phyloP scores from a whole-genome alignment of 768 basidiomycete genomes.

The Mrakia blollopis region DNA sequence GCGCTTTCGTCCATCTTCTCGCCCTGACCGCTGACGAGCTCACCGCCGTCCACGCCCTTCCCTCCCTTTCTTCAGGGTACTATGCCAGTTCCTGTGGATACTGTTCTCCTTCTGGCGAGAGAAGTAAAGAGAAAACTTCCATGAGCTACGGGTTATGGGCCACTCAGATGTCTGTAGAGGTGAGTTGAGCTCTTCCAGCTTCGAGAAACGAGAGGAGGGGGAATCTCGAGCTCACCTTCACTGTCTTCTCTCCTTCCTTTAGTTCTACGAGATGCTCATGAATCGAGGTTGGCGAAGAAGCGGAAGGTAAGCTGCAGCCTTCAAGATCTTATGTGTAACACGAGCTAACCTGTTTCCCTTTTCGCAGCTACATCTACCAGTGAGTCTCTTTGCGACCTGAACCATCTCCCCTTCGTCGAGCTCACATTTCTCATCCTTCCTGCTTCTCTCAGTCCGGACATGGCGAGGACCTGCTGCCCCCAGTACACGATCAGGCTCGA shows the following conservation, averaged over 20 bases:
- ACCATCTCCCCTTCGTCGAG: background rate
- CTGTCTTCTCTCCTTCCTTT: background rate
- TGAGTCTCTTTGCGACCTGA: background rate
- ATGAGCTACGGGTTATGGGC: constrained; percentile 28
- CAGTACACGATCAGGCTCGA: constrained; percentile 30
- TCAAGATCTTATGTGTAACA: background rate
- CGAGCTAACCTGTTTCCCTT: background rate
- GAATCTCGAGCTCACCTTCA: background rate
- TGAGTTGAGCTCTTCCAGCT: background rate
- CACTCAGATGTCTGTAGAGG: background rate
- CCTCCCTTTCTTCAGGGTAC: constrained; percentile 9
- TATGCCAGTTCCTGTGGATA: constrained; percentile 26
- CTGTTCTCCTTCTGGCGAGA: constrained; percentile 19
- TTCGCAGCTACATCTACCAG: constrained; percentile 18
- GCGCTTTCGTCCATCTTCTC: background rate
- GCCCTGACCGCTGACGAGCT: no score
- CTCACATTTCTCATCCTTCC: background rate
- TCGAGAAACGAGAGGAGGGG: background rate
- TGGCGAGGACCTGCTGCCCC: constrained; percentile 31
- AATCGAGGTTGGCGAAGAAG: constrained; percentile 28
- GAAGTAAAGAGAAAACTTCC: constrained; percentile 9
- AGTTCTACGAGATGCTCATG: constrained; percentile 27
- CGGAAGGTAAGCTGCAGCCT: background rate
- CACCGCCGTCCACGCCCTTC: background rate
- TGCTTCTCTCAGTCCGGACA: constrained; percentile 15